Base-by-base conservation (phyloP, 2,329 filamentous ascomycete species). In the Zarea fungicola region DNA sequence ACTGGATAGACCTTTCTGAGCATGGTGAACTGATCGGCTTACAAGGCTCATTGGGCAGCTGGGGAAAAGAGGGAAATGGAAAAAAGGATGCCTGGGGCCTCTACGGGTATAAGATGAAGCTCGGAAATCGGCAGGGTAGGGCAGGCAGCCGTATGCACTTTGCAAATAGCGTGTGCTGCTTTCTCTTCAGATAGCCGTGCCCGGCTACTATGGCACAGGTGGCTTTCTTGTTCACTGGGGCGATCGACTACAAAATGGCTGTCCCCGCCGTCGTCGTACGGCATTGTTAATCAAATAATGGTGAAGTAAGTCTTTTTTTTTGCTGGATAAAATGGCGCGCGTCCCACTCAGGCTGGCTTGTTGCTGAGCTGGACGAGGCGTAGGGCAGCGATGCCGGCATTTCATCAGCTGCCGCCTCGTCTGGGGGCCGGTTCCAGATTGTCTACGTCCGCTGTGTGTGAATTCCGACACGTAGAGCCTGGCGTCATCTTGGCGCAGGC, bases 401-500 rank as follows among this genome's bases (percentile, higher is more conserved):
- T 11, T 34, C 28, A 22, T 19, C 16, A 41, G 18, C 16, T 36
- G 23, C 14, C 21, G n/a, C 16, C 36, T 21, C 13, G 7, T 29
- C 26, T 29, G 26, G 26, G 7, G 25, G 21, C 28, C 14, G 36
- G 29, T 40, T 35, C 31, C 21, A 10, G 18, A 19, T 26, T 18
- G 19, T n/a, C 28, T 41, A 23, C 32, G 31, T 14, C 26, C n/a
- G n/a, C n/a, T n/a, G 26, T 18, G 13, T 16, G 8, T 19, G 22
- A 41, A n/a, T 37, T 18, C 18, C 16, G 39, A 46, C 36, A 45
- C 48, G 48, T 50, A 50, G 10, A 41, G 34, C 21, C 40, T 50
- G 41, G 35, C 42, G 42, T 50, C 48, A 50, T 37, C 41, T 35
- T 41, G 18, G 19, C 31, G n/a, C 11, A 41, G 22, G 42, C 16